Evolutionary conservation across 1,139 yeast species (phyloP).

Genomic region (Hanseniaspora uvarum): DNA sequence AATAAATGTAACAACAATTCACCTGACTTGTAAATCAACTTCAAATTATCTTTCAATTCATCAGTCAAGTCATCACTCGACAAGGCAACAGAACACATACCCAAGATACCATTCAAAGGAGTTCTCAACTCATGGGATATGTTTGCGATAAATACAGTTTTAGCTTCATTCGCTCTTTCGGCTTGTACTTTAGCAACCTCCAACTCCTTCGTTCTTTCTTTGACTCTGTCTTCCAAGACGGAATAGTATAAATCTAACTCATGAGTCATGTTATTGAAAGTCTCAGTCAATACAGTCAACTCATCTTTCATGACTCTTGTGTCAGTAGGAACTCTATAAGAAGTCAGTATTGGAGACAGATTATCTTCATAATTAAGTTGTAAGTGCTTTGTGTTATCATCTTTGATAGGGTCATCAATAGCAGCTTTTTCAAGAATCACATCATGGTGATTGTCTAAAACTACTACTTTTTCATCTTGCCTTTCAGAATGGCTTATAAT

Average conservation of each 20-base stretch:
- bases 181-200: conserved; percentile 85
- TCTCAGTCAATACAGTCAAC: conserved; percentile 73
- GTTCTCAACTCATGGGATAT: conserved; percentile 92
- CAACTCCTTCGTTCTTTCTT: conserved; percentile 72
- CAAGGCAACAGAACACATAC: conserved; percentile 91
- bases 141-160: conserved; percentile 88
- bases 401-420: neutral
- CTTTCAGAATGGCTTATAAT: neutral
- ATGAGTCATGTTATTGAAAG: conserved; percentile 84
- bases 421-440: conserved; percentile 2
- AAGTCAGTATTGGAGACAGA: conserved; percentile 35
- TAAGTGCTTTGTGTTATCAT: neutral
- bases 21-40: conserved; percentile 76
- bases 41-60: conserved; percentile 57
- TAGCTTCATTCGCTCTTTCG: conserved; percentile 89
- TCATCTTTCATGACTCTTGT: conserved; percentile 68
- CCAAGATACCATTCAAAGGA: conserved; percentile 88
- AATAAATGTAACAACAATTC: conserved; percentile 75
- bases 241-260: conserved; percentile 75
- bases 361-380: conserved; percentile 13
- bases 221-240: conserved; percentile 81
- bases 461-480: neutral
- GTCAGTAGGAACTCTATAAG: conserved; percentile 44
- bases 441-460: neutral
- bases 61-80: conserved; percentile 56